Percentiles rank a stretch among this genome's conserved stretches.
Evolutionary conservation across 352 stramenopile genomes (phyloP).

Genomic region (Globisporangium cylindrosporum): DNA sequence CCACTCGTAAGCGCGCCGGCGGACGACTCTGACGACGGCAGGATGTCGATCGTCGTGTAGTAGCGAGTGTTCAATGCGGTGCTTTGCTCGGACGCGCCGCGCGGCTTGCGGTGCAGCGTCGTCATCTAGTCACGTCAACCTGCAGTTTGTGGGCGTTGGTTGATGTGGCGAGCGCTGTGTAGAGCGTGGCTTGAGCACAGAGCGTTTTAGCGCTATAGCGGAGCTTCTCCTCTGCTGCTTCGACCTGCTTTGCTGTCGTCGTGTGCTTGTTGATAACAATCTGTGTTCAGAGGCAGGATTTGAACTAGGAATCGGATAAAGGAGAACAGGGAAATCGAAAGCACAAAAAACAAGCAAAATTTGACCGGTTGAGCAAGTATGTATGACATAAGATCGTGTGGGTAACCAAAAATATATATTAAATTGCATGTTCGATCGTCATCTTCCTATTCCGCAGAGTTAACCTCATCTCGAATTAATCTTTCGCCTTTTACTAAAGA

Average conservation of each 20-base stretch:
- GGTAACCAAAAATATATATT: neutral
- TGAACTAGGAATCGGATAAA: neutral
- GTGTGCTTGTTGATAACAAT: neutral
- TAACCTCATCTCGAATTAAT: slow-evolving; percentile 82
- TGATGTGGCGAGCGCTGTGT: neutral
- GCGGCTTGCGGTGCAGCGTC: slow-evolving; percentile 16
- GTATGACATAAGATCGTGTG: neutral
- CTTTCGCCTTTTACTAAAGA: slow-evolving; percentile 95
- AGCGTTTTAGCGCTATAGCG: neutral
- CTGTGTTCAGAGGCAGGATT: neutral
- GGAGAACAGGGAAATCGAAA: neutral
- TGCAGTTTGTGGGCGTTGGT: neutral
- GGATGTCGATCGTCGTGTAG: slow-evolving; percentile 17
- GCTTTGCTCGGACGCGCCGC: slow-evolving; percentile 3
- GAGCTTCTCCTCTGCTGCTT: neutral
- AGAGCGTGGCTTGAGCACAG: neutral
- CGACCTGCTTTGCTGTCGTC: neutral
- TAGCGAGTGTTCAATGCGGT: neutral
- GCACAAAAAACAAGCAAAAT: neutral
- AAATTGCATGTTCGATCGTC: too few species aligned
- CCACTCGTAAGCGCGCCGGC: neutral
- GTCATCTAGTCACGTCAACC: neutral
- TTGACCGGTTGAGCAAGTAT: neutral
- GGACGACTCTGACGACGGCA: neutral
- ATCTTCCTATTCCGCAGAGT: slow-evolving; percentile 29